Base-by-base conservation (phyloP, 768 basidiomycete species). In the Agaricus subrufescens region DNA sequence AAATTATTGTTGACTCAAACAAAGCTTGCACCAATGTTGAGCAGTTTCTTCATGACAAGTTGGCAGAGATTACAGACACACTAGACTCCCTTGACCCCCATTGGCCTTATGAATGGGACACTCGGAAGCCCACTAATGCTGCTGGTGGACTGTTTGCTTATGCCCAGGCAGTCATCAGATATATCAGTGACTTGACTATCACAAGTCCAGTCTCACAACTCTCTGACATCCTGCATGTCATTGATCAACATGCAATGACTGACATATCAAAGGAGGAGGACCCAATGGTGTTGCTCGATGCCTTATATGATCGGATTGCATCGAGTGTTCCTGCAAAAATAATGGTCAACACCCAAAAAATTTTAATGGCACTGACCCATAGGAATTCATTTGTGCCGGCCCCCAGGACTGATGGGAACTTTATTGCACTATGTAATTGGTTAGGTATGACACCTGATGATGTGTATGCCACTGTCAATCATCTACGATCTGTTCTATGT, bases 221-320 rank as follows among this genome's bases (percentile, higher is more conserved):
- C 7, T 14, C 26, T 15, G 38, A 26, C 40, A 48, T 56, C n/a
- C 47, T 58, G 14, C 43, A 40, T 5, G 50, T 51, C 38, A 51
- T 51, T 30, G 39, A 51, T 25, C 23, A 31, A 4, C 31, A 31
- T 31, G 38, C 23, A 15, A n/a, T 25, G 26, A 1, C 0, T 5
- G 11, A 1, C 5, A 15, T 10, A 2, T 3, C 14, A 38, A 7
- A 26, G 31, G 39, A 26, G 19, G 14, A 7, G 9, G 10, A 42
- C 42, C 58, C 58, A 19, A 50, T 59, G 49, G 50, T 42, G 19
- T 15, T 27, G 9, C 50, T 59, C 23, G 54, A 56, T 46, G 43
- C 26, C 8, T 54, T 59, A 4, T 59, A 59, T 31, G 31, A 4
- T 9, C 31, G 23, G 25, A 54, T 58, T 10, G 38, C 54, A 8